These are phyloP conservation scores for Hypoxylon sp. DNA, from an alignment of 2,329 filamentous ascomycete genomes.

Conservation along the genomic window DNA sequence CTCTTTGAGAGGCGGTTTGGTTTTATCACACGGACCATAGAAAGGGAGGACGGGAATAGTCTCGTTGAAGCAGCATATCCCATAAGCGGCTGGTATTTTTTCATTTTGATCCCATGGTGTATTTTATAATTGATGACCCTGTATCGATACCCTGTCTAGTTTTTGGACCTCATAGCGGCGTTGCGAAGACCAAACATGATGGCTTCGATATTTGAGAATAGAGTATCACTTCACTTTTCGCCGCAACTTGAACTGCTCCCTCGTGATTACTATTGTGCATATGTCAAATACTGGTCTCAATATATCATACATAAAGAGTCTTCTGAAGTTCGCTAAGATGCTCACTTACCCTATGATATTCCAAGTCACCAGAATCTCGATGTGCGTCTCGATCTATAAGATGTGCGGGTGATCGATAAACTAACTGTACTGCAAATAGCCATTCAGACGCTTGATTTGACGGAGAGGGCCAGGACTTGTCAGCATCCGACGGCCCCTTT, in stretches of 20 bases:
- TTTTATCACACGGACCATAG: conserved; percentile 27
- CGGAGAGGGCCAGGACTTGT: conserved; percentile 16
- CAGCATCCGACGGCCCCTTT: conserved; percentile 10
- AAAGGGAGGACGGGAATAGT: conserved; percentile 16
- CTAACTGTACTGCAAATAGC: conserved; percentile 10
- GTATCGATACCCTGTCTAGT: conserved; percentile 46
- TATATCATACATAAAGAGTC: too few species aligned
- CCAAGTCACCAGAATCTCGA: conserved; percentile 11
- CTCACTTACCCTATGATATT: not conserved
- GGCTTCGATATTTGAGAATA: conserved; percentile 36
- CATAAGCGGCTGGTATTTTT: conserved; percentile 10
- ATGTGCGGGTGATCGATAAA: conserved; percentile 4
- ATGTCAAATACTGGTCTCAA: not conserved
- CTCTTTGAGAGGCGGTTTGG: conserved; percentile 1
- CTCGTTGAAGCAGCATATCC: not conserved
- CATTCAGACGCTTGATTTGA: conserved; percentile 6
- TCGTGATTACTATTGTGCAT: not conserved
- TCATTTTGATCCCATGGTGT: conserved; percentile 23
- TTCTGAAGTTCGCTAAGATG: not conserved
- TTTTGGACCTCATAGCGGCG: conserved; percentile 24
- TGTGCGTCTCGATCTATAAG: conserved; percentile 12
- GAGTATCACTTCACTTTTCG: conserved; percentile 26
- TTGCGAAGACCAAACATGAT: conserved; percentile 22
- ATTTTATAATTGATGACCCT: conserved; percentile 36
- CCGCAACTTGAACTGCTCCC: conserved; percentile 7